These are phyloP conservation scores for Raphanus raphanistrum DNA, from an alignment of 345 rosid species.

Conservation along the genomic window DNA sequence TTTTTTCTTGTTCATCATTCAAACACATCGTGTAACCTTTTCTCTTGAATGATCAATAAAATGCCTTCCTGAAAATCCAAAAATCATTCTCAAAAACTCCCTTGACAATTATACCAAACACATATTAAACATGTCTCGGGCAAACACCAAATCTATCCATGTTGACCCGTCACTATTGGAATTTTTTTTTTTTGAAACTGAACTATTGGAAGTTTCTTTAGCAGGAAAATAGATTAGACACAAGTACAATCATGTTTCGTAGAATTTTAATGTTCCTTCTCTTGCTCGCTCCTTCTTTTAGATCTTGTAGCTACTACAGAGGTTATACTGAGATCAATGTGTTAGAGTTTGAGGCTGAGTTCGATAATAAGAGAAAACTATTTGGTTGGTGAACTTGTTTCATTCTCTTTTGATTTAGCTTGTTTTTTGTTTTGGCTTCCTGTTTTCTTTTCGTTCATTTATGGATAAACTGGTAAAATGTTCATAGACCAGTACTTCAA, in stretches of 20 bases:
- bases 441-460: conserved; percentile 44
- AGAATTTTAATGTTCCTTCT: conserved; percentile 17
- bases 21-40: too few relatives aligned
- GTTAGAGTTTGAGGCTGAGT: conserved; percentile 58
- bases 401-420: conserved; percentile 35
- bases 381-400: conserved; percentile 37
- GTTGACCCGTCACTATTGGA: background rate
- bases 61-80: too few relatives aligned
- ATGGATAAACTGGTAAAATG: conserved; percentile 17
- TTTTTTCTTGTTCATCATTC: too few relatives aligned
- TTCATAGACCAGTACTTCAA: background rate
- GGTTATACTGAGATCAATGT: conserved; percentile 52
- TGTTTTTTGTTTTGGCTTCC: conserved; percentile 42
- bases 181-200: background rate
- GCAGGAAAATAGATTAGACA: conserved; percentile 32
- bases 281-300: conserved; percentile 39
- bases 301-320: conserved; percentile 12
- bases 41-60: too few relatives aligned
- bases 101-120: too few relatives aligned
- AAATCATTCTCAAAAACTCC: too few relatives aligned
- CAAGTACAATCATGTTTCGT: conserved; percentile 18
- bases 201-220: background rate
- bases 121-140: background rate
- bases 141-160: conserved; percentile 3
- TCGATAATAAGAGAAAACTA: conserved; percentile 35